Base-by-base conservation (phyloP, 768 basidiomycete species). In the Kwoniella europaea region DNA sequence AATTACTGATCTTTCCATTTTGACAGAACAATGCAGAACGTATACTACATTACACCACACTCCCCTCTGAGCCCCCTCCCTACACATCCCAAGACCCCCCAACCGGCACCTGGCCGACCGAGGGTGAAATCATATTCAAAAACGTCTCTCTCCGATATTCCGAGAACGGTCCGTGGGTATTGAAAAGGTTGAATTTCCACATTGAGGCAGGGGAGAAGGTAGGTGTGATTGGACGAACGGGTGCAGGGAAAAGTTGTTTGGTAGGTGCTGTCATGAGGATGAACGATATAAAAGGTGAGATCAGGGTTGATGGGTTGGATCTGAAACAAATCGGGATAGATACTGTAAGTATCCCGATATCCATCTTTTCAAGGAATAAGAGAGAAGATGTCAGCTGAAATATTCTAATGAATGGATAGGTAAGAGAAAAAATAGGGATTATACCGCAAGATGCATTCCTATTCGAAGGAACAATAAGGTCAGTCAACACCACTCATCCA, bases 191-290 rank as follows among this genome's bases (percentile, higher is more conserved):
- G 65, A 88, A 87, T 12, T 82, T 98, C 71, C 86, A 82, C 10
- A 89, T 94, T 75, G 86, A 88, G 76, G 86, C 91, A 0, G 88
- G 87, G 57, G 92, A 95, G 81, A 96, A 95, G 83, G 88, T 83
- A 10, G 96, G 96, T 20, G 89, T 97, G 64, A 86, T 87, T 18
- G 87, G 87, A 0, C 74, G 87, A 58, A 98, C 95, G 6, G 94
- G 87, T 20, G 90, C 90, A 54, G 85, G 84, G 12, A 85, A 86
- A 71, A 77, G 72, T 52, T 76, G 77, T 73, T 82, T 68, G 50
- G 71, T 77, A 0, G 79, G 82, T 59, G 92, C 20, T 87, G 90
- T 79, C 88, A 85, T 85, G 76, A 81, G 85, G 10, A 88, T 88
- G 53, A 88, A 91, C 56, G 90, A 91, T 80, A 78, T 90, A 18